Evolutionary conservation across 2,329 filamentous ascomycete genomes (phyloP), one percentile per base, ranked within the genome.

Genomic region (Venturia nashicola): DNA sequence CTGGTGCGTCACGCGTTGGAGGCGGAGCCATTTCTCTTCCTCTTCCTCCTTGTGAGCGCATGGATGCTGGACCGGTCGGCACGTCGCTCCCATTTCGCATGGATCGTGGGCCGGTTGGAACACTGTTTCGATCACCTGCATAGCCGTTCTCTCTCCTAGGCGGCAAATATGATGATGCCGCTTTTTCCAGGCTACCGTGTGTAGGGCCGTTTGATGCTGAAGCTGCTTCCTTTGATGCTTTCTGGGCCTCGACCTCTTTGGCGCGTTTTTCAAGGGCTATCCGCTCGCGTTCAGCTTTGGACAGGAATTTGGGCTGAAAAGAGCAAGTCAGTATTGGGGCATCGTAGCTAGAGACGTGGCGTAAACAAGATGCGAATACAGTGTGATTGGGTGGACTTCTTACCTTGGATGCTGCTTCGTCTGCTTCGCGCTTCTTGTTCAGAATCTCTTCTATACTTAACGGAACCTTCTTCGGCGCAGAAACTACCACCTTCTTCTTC

Each of bases 361-460:
- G 64, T 68, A 65, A 68, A 66, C 57, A 68, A 44, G 55, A 55
- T 39, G 44, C 39, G 44, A 59, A 14, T 48, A 67, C 40, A 27
- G 32, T 63, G 51, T 18, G 42, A 39, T 61, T 36, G 48, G 44
- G 32, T 46, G 39, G 55, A 54, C 66, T 62, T 66, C 75, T 68
- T 77, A 84, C 82, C 76, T 94, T 96, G 64, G 90, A 83, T 11
- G 90, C 88, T 18, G 88, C 90, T 43, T 88, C 89, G 75, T 94
- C 90, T 36, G 89, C 88, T 66, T 90, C 90, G 72, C 89, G 90
- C 80, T 95, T 95, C 77, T 92, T 88, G 68, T 86, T 85, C 27
- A 96, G 77, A 5, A 96, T 82, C 69, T 96, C 89, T 75, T 96
- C 91, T 64, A 96, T 87, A 72, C 90, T 92, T 59, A 96, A 78